A percentile compares a stretch with the other conserved stretches of the same genome.
These are phyloP conservation scores for Didymella pomorum DNA, from an alignment of 2,329 filamentous ascomycete genomes.

Conservation along the genomic window DNA sequence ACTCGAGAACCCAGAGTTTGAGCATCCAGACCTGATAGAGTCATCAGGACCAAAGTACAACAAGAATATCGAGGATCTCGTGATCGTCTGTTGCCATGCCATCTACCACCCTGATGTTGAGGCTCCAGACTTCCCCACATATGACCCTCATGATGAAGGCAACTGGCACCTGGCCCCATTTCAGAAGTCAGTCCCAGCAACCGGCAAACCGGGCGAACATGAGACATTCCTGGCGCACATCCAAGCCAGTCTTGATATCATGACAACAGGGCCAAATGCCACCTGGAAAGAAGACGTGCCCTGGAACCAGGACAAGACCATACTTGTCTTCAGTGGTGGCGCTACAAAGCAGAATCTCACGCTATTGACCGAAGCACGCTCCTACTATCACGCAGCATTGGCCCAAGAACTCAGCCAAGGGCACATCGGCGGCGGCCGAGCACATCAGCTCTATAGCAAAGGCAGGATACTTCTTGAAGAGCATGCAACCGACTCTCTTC, in stretches of 20 bases:
- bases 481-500: slow-evolving; percentile 82
- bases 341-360: slow-evolving; percentile 44
- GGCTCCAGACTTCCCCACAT: slow-evolving; percentile 35
- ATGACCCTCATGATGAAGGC: slow-evolving; percentile 46
- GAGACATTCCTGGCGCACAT: slow-evolving; percentile 81
- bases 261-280: slow-evolving; percentile 57
- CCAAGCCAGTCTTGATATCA: slow-evolving; percentile 65
- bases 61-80: slow-evolving; percentile 59
- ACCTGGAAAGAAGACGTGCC: slow-evolving; percentile 38
- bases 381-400: slow-evolving; percentile 48
- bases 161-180: slow-evolving; percentile 76
- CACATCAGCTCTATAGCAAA: slow-evolving; percentile 43
- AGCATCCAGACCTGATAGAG: slow-evolving; percentile 39
- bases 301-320: slow-evolving; percentile 31
- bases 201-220: slow-evolving; percentile 69
- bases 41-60: slow-evolving; percentile 40
- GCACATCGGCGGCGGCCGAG: slow-evolving; percentile 34
- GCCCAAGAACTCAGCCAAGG: slow-evolving; percentile 35
- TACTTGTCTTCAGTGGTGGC: slow-evolving; percentile 78
- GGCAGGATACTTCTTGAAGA: slow-evolving; percentile 68
- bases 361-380: slow-evolving; percentile 46
- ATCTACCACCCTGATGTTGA: slow-evolving; percentile 65
- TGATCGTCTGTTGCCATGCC: slow-evolving; percentile 85
- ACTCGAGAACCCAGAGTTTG: slow-evolving; percentile 32
- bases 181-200: slow-evolving; percentile 59